Evolutionary conservation across 768 basidiomycete species (phyloP).

Genomic region (Tylopilus subfusipes): DNA sequence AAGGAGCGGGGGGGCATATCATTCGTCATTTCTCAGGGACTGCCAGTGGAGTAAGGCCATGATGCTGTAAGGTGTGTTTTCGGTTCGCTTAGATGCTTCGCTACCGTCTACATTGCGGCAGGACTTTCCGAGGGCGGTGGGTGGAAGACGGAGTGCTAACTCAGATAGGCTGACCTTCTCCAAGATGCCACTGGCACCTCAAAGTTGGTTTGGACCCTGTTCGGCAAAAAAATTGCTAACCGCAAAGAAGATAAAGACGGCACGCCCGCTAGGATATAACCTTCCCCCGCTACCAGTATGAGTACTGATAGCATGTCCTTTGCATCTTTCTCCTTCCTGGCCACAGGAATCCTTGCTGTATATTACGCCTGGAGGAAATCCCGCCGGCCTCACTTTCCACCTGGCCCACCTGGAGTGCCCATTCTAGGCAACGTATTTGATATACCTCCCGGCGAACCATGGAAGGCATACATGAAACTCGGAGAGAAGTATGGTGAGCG

Average conservation of each 20-base stretch:
- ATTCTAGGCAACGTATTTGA: slow-evolving; percentile 10
- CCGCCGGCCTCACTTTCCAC: background rate
- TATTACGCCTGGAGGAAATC: background rate
- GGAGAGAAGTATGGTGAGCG: slow-evolving; percentile 6
- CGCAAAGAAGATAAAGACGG: background rate
- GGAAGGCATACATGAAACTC: slow-evolving; percentile 1
- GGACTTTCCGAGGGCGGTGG: background rate
- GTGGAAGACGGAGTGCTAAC: background rate
- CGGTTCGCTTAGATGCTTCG: too few species aligned
- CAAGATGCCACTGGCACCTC: too few species aligned
- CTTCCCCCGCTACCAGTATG: background rate
- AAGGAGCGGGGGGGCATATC: too few species aligned
- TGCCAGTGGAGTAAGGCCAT: too few species aligned
- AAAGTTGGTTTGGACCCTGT: background rate
- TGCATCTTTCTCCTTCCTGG: background rate
- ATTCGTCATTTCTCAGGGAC: background rate
- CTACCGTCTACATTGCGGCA: too few species aligned
- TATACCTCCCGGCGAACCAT: slow-evolving; percentile 2
- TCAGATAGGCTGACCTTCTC: too few species aligned
- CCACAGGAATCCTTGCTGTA: background rate
- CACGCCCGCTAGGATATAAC: background rate
- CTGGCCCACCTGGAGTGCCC: slow-evolving; percentile 3
- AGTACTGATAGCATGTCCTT: background rate
- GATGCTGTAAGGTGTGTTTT: too few species aligned
- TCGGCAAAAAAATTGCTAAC: background rate